Conservation (phyloP, 2,329 filamentous ascomycete species). For the Hymenoscyphus occultus region DNA sequence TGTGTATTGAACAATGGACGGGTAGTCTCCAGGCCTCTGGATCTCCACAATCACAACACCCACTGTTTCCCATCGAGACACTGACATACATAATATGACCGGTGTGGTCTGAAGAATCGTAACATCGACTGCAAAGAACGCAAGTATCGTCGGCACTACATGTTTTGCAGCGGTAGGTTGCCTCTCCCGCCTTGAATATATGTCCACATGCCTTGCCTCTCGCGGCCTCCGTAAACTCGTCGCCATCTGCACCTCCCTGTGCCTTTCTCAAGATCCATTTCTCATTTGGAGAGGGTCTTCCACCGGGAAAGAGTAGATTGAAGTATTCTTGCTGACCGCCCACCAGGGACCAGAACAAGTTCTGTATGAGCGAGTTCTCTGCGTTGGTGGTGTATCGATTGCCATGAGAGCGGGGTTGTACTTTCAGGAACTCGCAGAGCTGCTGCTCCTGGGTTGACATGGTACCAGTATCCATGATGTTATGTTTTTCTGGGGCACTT, state of each 20-base stretch:
- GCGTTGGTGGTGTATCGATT: slow-evolving; percentile 75
- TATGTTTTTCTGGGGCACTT: slow-evolving; percentile 13
- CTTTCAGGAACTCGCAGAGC: slow-evolving; percentile 78
- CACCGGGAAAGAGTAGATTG: slow-evolving; percentile 77
- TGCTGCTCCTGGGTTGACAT: slow-evolving; percentile 71
- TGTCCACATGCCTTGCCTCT: slow-evolving; percentile 93
- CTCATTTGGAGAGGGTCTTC: slow-evolving; percentile 50
- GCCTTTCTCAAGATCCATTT: slow-evolving; percentile 78
- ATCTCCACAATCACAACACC: slow-evolving; percentile 97
- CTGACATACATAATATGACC: slow-evolving; percentile 88
- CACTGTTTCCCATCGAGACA: slow-evolving; percentile 85
- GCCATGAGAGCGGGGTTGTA: slow-evolving; percentile 68
- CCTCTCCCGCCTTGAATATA: slow-evolving; percentile 93
- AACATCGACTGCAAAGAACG: slow-evolving; percentile 90
- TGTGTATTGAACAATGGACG: slow-evolving; percentile 91
- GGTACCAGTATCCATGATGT: slow-evolving; percentile 47
- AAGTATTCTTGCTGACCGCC: slow-evolving; percentile 72
- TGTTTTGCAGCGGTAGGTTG: slow-evolving; percentile 89
- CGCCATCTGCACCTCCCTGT: slow-evolving; percentile 88
- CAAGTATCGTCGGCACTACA: slow-evolving; percentile 95
- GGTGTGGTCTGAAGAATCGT: slow-evolving; percentile 91
- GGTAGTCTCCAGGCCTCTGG: slow-evolving; percentile 89
- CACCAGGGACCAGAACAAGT: slow-evolving; percentile 84
- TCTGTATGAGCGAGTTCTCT: slow-evolving; percentile 67
- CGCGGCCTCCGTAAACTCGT: slow-evolving; percentile 90